Base-by-base conservation (phyloP, 1,284 basidiomycete species). In the Lentinula novae-zelandiae region DNA sequence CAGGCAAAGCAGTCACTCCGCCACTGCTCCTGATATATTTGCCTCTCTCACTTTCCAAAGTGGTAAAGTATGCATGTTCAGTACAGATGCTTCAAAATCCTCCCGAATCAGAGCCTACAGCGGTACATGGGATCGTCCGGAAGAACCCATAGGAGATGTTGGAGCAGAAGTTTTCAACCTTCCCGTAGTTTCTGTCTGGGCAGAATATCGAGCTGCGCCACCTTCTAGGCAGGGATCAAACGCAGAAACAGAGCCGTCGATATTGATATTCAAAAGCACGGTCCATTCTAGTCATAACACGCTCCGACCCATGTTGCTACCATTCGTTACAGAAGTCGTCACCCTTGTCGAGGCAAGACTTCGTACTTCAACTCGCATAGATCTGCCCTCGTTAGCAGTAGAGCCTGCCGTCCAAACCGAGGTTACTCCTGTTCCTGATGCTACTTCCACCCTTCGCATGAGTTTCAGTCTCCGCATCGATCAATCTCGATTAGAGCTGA, bases 391-490 rank as follows among this genome's bases (percentile, higher is more conserved):
- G 44, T 57, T 59, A 22, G 42, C 36, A 9, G 54, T 27, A 27
- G 62, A 63, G 13, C 66, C 48, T 27, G 59, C 58, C 9, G 53
- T 66, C 8, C 59, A 62, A 15, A 58, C 62, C 8, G 58, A 27
- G 5, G 60, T 67, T 27, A 59, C 56, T 15, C 49, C 60, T 49
- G 44, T 10, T 34, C 8, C 53, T 33, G 27, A 20, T n/a, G 38
- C 55, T 6, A 17, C 55, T 5, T 61, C 62, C 7, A 22, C 51
- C 20, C 44, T 93, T 70, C 85, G 86, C 61, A 85, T 93, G 66
- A 90, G 84, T 62, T 83, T 96, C 73, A 93, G 92, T 64, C 78
- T 97, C 31, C 90, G 92, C 27, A 95, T 97, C 64, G 93, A 96
- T 69, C 83, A 89, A 66, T 96, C 95, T 0, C 87, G 82, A 60